Evolutionary conservation across 805 yeast genomes (phyloP).

Genomic region (Barnettozyma sp.): DNA sequence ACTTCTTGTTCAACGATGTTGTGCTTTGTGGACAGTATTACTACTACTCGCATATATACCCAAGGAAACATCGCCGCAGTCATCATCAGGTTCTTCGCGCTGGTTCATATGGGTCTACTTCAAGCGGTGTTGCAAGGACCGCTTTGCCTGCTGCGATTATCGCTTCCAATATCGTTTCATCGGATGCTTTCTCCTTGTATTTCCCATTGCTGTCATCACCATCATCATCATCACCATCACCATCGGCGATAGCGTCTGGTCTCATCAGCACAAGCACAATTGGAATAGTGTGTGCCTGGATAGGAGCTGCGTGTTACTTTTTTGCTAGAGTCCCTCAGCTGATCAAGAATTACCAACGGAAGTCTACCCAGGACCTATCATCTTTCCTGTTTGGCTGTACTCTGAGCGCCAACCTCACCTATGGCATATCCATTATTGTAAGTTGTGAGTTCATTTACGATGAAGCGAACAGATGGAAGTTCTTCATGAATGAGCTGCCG

Average conservation of each 20-base stretch:
- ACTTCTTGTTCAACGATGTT: conserved; percentile 67
- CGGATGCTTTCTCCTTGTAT: conserved; percentile 8
- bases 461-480: conserved; percentile 35
- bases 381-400: conserved; percentile 77
- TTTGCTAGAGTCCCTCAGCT: conserved; percentile 82
- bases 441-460: conserved; percentile 45
- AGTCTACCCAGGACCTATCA: conserved; percentile 83
- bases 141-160: conserved; percentile 22
- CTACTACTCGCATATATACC: conserved; percentile 45
- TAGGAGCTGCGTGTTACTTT: conserved; percentile 68
- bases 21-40: conserved; percentile 64
- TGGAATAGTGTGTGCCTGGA: conserved; percentile 63
- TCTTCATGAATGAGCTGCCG: conserved; percentile 67
- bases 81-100: conserved; percentile 24
- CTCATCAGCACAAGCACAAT: conserved; percentile 15
- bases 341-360: conserved; percentile 63
- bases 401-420: conserved; percentile 67
- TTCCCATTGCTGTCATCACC: too few relatives aligned
- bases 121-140: conserved; percentile 12
- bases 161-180: conserved; percentile 22
- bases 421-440: conserved; percentile 66
- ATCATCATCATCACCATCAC: too few relatives aligned
- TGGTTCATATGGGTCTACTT: conserved; percentile 5
- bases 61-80: conserved; percentile 28
- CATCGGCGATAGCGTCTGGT: too few relatives aligned